These are phyloP conservation scores for Herpotrichia juniperi DNA, from an alignment of 2,329 filamentous ascomycete species.

Conservation along the genomic window DNA sequence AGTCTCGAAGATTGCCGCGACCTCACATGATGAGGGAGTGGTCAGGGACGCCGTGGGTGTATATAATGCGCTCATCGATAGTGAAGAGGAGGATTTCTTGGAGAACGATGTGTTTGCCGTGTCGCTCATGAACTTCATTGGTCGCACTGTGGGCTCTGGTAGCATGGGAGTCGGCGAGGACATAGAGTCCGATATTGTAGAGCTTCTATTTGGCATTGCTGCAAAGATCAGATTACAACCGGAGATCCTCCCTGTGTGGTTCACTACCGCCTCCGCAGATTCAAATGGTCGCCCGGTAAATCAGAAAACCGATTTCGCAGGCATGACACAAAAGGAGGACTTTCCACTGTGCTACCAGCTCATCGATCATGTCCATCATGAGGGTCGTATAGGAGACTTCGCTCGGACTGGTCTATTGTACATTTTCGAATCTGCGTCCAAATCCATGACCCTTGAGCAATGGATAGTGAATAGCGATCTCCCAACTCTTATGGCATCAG, in stretches of 20 bases:
- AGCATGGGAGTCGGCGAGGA: constrained; percentile 76
- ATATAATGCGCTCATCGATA: constrained; percentile 92
- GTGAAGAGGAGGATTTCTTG: constrained; percentile 93
- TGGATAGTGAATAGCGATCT: constrained; percentile 98
- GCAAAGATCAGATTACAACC: constrained; percentile 94
- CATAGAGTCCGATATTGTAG: constrained; percentile 86
- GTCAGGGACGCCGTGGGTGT: constrained; percentile 84
- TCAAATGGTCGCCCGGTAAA: constrained; percentile 49
- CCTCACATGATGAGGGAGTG: constrained; percentile 83
- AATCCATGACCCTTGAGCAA: constrained; percentile 80
- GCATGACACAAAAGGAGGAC: constrained; percentile 83
- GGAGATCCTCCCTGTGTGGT: constrained; percentile 88
- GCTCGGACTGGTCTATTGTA: constrained; percentile 92
- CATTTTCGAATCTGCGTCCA: constrained; percentile 90
- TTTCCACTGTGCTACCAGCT: constrained; percentile 96
- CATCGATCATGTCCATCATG: constrained; percentile 95
- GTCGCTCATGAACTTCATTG: constrained; percentile 84
- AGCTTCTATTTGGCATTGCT: constrained; percentile 93
- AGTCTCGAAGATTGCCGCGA: constrained; percentile 85
- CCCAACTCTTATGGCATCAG: constrained; percentile 95
- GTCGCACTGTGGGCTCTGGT: constrained; percentile 76
- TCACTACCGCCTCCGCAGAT: constrained; percentile 62
- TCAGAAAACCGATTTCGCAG: constrained; percentile 75
- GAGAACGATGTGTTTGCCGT: constrained; percentile 85
- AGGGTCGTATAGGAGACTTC: constrained; percentile 94